A percentile compares a stretch with the other conserved stretches of the same genome.
Evolutionary conservation across 768 basidiomycete genomes (phyloP).

Genomic region (Paxillus involutus): DNA sequence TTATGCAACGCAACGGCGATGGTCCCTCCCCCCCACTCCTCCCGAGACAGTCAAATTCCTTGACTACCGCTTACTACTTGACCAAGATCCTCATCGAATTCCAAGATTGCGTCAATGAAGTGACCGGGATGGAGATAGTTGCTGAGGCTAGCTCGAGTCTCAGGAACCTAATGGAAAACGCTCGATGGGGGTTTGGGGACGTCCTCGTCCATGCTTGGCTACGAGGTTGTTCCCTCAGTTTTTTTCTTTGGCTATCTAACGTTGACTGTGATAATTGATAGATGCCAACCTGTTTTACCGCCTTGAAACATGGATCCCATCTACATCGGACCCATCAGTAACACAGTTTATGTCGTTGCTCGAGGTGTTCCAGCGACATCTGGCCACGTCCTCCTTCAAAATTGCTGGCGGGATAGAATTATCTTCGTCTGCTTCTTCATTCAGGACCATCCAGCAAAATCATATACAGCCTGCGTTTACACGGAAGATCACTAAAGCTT

Average conservation of each 20-base stretch:
- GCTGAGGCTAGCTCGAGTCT: slow-evolving; percentile 68
- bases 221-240: slow-evolving; percentile 54
- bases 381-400: slow-evolving; percentile 75
- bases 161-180: slow-evolving; percentile 74
- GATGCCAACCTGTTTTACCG: slow-evolving; percentile 82
- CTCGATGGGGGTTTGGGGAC: slow-evolving; percentile 87
- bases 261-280: slow-evolving; percentile 32
- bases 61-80: slow-evolving; percentile 82
- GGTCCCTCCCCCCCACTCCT: slow-evolving; percentile 50
- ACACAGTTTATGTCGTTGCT: slow-evolving; percentile 78
- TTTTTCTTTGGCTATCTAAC: not conserved
- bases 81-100: slow-evolving; percentile 81
- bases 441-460: slow-evolving; percentile 58
- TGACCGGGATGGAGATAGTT: slow-evolving; percentile 77
- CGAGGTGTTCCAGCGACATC: slow-evolving; percentile 77
- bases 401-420: slow-evolving; percentile 76
- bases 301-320: slow-evolving; percentile 84
- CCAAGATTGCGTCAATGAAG: slow-evolving; percentile 81
- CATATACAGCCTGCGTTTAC: slow-evolving; percentile 63
- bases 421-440: slow-evolving; percentile 43
- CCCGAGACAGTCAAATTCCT: slow-evolving; percentile 74
- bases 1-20: slow-evolving; percentile 48
- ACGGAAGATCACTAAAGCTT: slow-evolving; percentile 77
- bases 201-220: slow-evolving; percentile 78
- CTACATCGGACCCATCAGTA: slow-evolving; percentile 57